phyloP scores from a whole-genome alignment of 2,329 filamentous ascomycete genomes.

The Pyrenophora seminiperda region DNA sequence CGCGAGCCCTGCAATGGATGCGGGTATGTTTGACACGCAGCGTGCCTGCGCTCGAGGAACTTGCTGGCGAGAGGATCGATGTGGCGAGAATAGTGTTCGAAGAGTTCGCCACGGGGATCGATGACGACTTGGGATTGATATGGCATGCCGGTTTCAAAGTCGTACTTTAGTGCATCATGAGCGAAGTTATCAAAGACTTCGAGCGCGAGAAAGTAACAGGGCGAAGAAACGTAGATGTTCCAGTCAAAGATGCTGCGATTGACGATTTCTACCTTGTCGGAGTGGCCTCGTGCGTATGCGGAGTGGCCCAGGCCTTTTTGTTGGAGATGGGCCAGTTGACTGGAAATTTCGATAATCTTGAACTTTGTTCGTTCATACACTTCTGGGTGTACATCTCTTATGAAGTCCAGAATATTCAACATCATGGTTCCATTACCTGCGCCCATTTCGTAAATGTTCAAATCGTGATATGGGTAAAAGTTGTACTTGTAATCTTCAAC shows the following conservation, averaged over 20 bases:
- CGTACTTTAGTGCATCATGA: constrained; percentile 92
- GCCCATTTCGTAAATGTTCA: constrained; percentile 98
- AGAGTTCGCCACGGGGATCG: constrained; percentile 84
- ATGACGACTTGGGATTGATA: constrained; percentile 90
- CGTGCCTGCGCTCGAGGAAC: constrained; percentile 82
- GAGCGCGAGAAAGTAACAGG: constrained; percentile 96
- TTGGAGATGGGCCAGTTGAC: constrained; percentile 78
- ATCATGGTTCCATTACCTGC: constrained; percentile 97
- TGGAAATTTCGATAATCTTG: constrained; percentile 94
- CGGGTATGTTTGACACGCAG: constrained; percentile 67
- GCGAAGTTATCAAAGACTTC: constrained; percentile 99
- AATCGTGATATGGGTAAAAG: constrained; percentile 91
- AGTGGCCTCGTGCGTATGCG: constrained; percentile 74
- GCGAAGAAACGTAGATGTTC: constrained; percentile 82
- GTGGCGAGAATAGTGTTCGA: constrained; percentile 84
- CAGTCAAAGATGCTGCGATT: constrained; percentile 96
- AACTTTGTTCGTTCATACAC: constrained; percentile 94
- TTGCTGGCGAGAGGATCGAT: constrained; percentile 83
- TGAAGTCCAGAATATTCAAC: constrained; percentile 97
- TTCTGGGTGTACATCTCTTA: constrained; percentile 83
- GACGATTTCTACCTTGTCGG: constrained; percentile 87
- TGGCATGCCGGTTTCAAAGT: constrained; percentile 77
- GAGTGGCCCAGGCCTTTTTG: constrained; percentile 69
- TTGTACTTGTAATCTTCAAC: constrained; percentile 95
- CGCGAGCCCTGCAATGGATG: constrained; percentile 63